Evolutionary conservation across 2,329 filamentous ascomycete genomes (phyloP).

Genomic region (Neofusicoccum parvum): DNA sequence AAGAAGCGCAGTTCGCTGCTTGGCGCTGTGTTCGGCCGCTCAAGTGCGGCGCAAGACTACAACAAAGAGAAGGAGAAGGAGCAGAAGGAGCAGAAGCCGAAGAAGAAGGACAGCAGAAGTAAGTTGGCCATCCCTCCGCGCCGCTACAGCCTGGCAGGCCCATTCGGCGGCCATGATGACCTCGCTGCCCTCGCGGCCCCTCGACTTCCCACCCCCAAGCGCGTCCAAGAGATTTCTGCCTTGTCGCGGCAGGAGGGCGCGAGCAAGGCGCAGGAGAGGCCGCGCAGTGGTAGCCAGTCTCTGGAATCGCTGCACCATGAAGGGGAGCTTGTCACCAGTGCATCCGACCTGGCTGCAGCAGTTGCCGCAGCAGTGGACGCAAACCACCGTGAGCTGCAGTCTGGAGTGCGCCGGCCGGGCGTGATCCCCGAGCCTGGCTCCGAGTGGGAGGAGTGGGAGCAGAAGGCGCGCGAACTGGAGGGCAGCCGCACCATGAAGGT

Average conservation of each 20-base stretch:
- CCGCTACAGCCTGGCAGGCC: slow-evolving; percentile 14
- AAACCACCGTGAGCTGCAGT: not conserved
- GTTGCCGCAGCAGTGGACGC: slow-evolving; percentile 6
- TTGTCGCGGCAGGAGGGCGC: not conserved
- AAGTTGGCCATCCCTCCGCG: not conserved
- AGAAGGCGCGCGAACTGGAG: slow-evolving; percentile 6
- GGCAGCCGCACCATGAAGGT: not conserved
- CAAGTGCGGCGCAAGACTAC: not conserved
- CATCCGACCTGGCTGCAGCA: not conserved
- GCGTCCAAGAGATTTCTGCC: not conserved
- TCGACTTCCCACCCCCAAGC: not conserved
- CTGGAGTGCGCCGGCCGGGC: not conserved
- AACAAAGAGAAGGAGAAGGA: not conserved
- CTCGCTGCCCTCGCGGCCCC: not conserved
- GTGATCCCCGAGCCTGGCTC: slow-evolving; percentile 4
- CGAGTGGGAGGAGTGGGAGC: slow-evolving; percentile 15
- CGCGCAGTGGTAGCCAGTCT: slow-evolving; percentile 4
- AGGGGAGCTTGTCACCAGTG: not conserved
- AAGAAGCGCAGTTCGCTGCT: slow-evolving; percentile 8
- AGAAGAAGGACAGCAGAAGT: slow-evolving; percentile 18
- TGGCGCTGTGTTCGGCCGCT: slow-evolving; percentile 8
- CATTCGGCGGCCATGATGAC: slow-evolving; percentile 2
- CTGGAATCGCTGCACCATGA: not conserved
- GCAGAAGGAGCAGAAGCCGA: slow-evolving; percentile 6
- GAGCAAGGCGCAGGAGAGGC: not conserved